Conservation (phyloP, 176 grass and related monocot species). For the Triticum timopheevii region DNA sequence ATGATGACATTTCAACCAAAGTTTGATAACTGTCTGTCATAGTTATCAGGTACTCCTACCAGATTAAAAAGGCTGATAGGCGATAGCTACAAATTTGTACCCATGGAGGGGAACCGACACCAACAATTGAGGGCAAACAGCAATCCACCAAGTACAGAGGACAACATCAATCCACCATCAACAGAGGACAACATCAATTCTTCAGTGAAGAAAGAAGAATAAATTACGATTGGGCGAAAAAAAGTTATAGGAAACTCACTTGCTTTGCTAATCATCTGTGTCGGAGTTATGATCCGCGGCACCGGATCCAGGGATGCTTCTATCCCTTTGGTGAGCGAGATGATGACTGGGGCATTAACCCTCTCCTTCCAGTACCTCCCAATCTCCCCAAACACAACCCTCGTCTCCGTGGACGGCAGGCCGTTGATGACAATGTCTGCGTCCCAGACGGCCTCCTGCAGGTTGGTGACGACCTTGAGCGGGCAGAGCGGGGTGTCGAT, state of each 20-base stretch:
- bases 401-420: slow-evolving; percentile 83
- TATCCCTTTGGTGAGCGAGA: slow-evolving; percentile 94
- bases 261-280: slow-evolving; percentile 92
- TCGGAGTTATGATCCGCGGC: slow-evolving; percentile 92
- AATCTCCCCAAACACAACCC: slow-evolving; percentile 87
- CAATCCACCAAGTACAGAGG: slow-evolving; percentile 32
- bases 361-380: slow-evolving; percentile 93
- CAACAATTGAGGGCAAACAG: slow-evolving; percentile 6
- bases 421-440: slow-evolving; percentile 96
- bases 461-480: slow-evolving; percentile 95
- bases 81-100: neutral
- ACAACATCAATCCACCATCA: slow-evolving; percentile 20
- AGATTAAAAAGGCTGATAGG: neutral
- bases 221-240: neutral
- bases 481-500: slow-evolving; percentile 91
- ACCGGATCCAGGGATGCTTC: slow-evolving; percentile 81
- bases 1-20: neutral
- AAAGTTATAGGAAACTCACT: slow-evolving; percentile 47
- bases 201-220: neutral
- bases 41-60: neutral
- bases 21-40: neutral
- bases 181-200: slow-evolving; percentile 13
- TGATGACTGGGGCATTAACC: slow-evolving; percentile 61
- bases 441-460: slow-evolving; percentile 99
- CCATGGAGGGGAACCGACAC: neutral